A percentile compares a stretch with the other conserved stretches of the same genome.
Evolutionary conservation across 805 yeast species (phyloP).

Genomic region (Lipomyces mesembrius): DNA sequence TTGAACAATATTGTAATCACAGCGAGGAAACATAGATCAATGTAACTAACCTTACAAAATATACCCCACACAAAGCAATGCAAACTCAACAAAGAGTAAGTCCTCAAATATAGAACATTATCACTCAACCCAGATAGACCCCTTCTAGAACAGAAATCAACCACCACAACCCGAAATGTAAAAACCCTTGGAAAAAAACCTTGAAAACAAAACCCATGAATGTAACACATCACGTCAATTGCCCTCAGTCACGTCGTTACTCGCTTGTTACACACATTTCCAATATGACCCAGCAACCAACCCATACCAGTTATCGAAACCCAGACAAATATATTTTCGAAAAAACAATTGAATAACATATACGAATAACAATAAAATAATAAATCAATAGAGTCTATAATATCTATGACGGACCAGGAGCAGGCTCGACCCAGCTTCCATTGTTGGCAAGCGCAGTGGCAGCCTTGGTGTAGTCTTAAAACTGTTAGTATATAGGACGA

Average conservation of each 20-base stretch:
- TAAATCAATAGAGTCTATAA: not conserved
- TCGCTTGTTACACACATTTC: not conserved
- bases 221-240: not conserved
- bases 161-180: not conserved
- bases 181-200: not conserved
- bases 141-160: not conserved
- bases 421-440: conserved; percentile 38
- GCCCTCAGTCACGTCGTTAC: not conserved
- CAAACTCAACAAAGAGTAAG: not conserved
- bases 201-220: not conserved
- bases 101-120: not conserved
- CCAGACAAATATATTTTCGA: not conserved
- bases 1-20: not conserved
- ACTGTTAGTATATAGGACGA: not conserved
- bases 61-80: not conserved
- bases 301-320: not conserved
- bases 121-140: no score
- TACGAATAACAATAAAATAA: not conserved
- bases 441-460: conserved; percentile 33
- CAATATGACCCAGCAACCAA: not conserved
- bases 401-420: conserved; percentile 33
- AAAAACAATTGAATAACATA: not conserved
- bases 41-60: not conserved
- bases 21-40: not conserved
- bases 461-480: conserved; percentile 35